A percentile compares a stretch with the other conserved stretches of the same genome.
phyloP scores from a whole-genome alignment of 768 basidiomycete genomes.

The Calocera viscosa region DNA sequence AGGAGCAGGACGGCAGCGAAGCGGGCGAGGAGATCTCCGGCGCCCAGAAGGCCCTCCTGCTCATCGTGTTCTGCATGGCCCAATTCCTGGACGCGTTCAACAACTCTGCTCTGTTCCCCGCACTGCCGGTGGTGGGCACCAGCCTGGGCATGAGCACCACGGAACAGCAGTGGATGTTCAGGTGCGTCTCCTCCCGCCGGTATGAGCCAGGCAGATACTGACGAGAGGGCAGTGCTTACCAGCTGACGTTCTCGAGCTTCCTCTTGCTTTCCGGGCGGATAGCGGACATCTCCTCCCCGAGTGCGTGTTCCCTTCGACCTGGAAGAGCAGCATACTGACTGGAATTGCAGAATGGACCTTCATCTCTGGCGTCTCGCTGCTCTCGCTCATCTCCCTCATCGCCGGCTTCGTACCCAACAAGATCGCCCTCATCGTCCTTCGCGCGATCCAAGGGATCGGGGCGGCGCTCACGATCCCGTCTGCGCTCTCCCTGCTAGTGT shows the following conservation, averaged over 20 bases:
- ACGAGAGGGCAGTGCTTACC: constrained; percentile 27
- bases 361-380: constrained; percentile 29
- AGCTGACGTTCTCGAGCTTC: constrained; percentile 35
- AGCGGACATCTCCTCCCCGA: constrained; percentile 3
- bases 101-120: constrained; percentile 33
- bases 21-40: constrained; percentile 12
- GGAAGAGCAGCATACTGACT: too few relatives aligned
- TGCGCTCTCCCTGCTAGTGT: constrained; percentile 39
- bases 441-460: constrained; percentile 40
- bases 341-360: constrained; percentile 28
- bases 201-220: neutral
- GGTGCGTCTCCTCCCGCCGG: constrained; percentile 2
- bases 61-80: constrained; percentile 32
- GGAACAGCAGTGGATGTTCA: constrained; percentile 6
- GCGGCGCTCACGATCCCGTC: constrained; percentile 43
- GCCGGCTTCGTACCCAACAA: constrained; percentile 29
- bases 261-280: constrained; percentile 24
- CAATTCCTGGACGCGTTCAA: constrained; percentile 37
- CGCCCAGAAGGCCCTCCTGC: constrained; percentile 24
- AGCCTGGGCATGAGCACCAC: constrained; percentile 1
- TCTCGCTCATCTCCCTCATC: constrained; percentile 36
- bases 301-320: neutral
- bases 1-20: neutral
- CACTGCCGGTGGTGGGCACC: constrained; percentile 27
- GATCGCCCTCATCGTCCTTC: constrained; percentile 38